Evolutionary conservation across 1,284 basidiomycete species (phyloP).

Genomic region (Volvariella volvacea): DNA sequence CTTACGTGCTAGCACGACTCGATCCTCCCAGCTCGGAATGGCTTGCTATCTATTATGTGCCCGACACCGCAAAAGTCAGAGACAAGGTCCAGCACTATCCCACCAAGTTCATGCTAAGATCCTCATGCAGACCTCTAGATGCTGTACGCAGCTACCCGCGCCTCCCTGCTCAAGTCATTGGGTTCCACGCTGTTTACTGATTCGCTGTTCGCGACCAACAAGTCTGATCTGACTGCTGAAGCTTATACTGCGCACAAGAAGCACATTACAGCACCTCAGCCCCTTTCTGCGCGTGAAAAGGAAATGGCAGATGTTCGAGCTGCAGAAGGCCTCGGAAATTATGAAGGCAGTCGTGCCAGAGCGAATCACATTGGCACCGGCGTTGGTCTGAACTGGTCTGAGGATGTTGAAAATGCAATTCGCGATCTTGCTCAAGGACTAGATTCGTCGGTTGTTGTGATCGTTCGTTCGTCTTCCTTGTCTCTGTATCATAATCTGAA

Average conservation of each 20-base stretch:
- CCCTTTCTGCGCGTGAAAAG: conserved; percentile 73
- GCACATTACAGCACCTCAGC: conserved; percentile 72
- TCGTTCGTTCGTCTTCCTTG: conserved; percentile 41
- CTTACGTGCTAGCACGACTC: conserved; percentile 65
- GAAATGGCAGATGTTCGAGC: conserved; percentile 72
- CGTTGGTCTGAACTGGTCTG: conserved; percentile 57
- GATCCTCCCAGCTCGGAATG: conserved; percentile 58
- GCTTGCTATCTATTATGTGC: conserved; percentile 71
- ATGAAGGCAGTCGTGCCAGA: conserved; percentile 51
- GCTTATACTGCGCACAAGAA: conserved; percentile 71
- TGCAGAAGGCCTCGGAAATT: conserved; percentile 53
- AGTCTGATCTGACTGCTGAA: conserved; percentile 55
- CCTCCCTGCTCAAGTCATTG: conserved; percentile 66
- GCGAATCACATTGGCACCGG: conserved; percentile 50
- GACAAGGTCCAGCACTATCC: conserved; percentile 52
- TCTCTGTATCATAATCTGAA: conserved; percentile 2
- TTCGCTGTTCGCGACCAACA: conserved; percentile 76
- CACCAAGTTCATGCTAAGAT: conserved; percentile 5
- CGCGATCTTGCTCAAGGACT: conserved; percentile 44
- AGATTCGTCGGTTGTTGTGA: conserved; percentile 48
- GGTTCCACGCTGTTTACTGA: conserved; percentile 76
- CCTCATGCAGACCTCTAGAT: conserved; percentile 47
- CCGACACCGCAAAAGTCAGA: conserved; percentile 66
- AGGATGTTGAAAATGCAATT: conserved; percentile 60
- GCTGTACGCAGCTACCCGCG: conserved; percentile 85